Conservation (phyloP, 2,329 filamentous ascomycete genomes). For the Colletotrichum tofieldiae region DNA sequence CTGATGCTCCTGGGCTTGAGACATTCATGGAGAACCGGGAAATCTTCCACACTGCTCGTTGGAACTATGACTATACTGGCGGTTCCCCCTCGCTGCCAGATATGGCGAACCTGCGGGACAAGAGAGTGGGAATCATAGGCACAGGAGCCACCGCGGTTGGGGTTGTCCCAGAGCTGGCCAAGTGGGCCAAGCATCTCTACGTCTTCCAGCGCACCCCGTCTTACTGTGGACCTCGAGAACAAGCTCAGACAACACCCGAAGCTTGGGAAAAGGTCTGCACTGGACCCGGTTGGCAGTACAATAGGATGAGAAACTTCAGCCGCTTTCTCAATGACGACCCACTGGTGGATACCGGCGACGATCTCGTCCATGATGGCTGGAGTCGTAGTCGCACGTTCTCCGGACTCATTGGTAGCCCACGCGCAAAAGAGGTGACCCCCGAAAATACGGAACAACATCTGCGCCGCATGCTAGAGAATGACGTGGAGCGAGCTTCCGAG, state of each 20-base stretch:
- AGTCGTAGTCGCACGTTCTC: no score
- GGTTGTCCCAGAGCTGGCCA: constrained; percentile 60
- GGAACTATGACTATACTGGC: constrained; percentile 61
- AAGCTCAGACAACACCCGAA: constrained; percentile 56
- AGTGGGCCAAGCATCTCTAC: constrained; percentile 64
- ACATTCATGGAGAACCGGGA: constrained; percentile 56
- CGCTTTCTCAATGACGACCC: constrained; percentile 47
- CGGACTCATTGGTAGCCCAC: background rate
- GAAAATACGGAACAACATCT: constrained; percentile 57
- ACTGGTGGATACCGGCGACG: background rate
- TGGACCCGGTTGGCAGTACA: constrained; percentile 62
- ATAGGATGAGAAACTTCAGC: constrained; percentile 54
- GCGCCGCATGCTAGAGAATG: no score
- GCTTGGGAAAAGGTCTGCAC: constrained; percentile 53
- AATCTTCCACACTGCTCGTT: constrained; percentile 63
- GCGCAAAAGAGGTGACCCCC: constrained; percentile 45
- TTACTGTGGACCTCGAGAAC: constrained; percentile 53
- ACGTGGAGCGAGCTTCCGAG: constrained; percentile 48
- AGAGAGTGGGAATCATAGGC: constrained; percentile 64
- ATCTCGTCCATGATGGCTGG: no score
- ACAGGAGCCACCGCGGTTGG: constrained; percentile 66
- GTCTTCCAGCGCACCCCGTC: constrained; percentile 71
- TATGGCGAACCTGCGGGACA: constrained; percentile 61
- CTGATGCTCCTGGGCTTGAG: constrained; percentile 1
- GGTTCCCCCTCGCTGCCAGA: constrained; percentile 56